Evolutionary conservation across 179 eudicot species (phyloP).

Genomic region (Carnegiea gigantea): DNA sequence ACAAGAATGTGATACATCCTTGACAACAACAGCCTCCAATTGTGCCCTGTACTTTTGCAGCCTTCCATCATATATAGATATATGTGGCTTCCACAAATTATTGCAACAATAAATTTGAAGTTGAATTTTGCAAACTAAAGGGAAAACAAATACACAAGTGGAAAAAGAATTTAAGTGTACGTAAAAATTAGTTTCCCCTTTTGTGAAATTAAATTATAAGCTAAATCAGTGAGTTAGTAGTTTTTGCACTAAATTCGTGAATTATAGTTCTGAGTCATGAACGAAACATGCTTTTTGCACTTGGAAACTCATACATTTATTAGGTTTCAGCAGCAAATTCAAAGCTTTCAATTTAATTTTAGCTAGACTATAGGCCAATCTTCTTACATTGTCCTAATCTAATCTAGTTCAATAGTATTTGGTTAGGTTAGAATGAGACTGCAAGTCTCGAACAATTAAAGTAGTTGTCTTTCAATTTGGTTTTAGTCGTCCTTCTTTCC

Average conservation of each 20-base stretch:
- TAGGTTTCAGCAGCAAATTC: no score
- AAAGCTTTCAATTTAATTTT: no score
- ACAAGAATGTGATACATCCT: conserved; percentile 12
- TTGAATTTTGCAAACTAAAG: not conserved
- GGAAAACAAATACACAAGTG: not conserved
- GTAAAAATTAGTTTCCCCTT: not conserved
- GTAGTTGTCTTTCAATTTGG: no score
- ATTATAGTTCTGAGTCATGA: not conserved
- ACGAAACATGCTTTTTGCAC: no score
- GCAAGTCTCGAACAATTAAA: no score
- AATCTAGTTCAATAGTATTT: no score
- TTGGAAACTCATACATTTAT: no score
- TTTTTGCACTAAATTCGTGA: not conserved
- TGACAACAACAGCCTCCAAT: not conserved
- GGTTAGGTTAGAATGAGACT: no score
- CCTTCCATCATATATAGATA: not conserved
- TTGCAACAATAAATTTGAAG: not conserved
- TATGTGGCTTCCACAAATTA: no score
- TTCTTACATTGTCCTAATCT: no score
- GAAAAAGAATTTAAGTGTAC: not conserved
- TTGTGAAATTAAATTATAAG: not conserved
- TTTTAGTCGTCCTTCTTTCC: no score
- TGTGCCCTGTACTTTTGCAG: conserved; percentile 12
- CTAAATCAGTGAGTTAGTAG: not conserved
- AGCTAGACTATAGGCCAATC: no score